phyloP scores from a whole-genome alignment of 2,329 filamentous ascomycete genomes.

The Cordyceps cicadae region DNA sequence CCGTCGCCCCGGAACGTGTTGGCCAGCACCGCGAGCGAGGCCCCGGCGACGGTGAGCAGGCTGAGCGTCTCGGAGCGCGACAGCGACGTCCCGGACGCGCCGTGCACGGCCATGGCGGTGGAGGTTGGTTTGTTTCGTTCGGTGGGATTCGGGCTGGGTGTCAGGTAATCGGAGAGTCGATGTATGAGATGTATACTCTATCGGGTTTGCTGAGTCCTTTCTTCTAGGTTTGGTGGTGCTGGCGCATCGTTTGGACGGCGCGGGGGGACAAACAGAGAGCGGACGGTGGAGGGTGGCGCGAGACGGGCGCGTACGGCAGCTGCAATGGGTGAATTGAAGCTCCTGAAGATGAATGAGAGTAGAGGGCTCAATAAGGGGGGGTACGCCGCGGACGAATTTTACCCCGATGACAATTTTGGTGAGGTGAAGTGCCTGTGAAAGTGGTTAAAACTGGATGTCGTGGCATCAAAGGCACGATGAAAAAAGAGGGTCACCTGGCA shows the following conservation, averaged over 20 bases:
- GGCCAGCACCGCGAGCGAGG: slow-evolving; percentile 63
- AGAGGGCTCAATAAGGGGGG: not conserved
- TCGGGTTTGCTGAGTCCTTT: not conserved
- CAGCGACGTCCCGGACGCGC: slow-evolving; percentile 20
- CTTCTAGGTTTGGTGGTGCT: not conserved
- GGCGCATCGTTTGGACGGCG: not conserved
- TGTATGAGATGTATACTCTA: not conserved
- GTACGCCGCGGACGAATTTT: not conserved
- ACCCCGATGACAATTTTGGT: not conserved
- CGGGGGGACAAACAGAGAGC: not conserved
- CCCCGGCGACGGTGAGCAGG: slow-evolving; percentile 55
- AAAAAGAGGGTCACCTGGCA: not conserved
- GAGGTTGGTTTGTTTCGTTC: not conserved
- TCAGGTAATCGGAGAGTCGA: too few species aligned
- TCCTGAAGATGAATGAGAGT: slow-evolving; percentile 9
- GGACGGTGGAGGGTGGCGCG: too few species aligned
- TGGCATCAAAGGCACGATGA: not conserved
- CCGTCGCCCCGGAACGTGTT: slow-evolving; percentile 81
- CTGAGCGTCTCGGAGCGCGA: slow-evolving; percentile 44
- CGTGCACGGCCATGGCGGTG: slow-evolving; percentile 5
- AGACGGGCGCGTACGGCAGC: too few species aligned
- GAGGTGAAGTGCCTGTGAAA: not conserved
- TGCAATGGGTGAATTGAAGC: not conserved
- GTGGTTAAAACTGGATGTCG: not conserved
- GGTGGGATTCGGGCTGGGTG: too few species aligned